These are phyloP conservation scores for Aspergillus nanangensis DNA, from an alignment of 495 filamentous ascomycete genomes.

Conservation along the genomic window DNA sequence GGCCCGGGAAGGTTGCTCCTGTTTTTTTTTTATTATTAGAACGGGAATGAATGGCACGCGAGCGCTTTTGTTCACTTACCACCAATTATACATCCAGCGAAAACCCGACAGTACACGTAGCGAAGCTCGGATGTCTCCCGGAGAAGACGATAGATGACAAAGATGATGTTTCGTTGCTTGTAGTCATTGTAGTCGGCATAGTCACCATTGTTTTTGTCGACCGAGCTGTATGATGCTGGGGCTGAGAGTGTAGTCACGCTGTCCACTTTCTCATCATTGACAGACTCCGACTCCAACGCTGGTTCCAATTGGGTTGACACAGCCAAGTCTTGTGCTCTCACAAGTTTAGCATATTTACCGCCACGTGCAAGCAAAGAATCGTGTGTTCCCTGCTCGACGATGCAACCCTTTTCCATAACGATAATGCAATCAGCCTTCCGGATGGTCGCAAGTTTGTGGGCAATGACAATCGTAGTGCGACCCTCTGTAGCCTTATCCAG, in stretches of 20 bases:
- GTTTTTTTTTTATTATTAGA: constrained; percentile 1
- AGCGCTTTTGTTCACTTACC: not conserved
- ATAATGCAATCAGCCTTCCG: constrained; percentile 42
- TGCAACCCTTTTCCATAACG: constrained; percentile 38
- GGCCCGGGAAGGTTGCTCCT: not conserved
- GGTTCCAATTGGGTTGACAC: constrained; percentile 14
- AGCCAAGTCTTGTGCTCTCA: constrained; percentile 61
- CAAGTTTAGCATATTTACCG: constrained; percentile 60
- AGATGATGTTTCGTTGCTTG: constrained; percentile 1
- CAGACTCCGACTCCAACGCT: constrained; percentile 7
- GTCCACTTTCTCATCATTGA: not conserved
- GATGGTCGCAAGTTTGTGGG: constrained; percentile 49
- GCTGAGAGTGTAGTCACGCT: not conserved
- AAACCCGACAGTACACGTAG: not conserved
- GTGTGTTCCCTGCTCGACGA: constrained; percentile 45
- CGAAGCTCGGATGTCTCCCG: not conserved
- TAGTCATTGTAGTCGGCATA: not conserved
- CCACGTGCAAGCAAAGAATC: constrained; percentile 10
- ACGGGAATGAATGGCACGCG: not conserved
- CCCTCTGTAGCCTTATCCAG: constrained; percentile 23
- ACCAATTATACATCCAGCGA: not conserved
- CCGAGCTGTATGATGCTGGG: not conserved
- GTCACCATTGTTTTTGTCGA: not conserved
- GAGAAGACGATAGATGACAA: constrained; percentile 1
- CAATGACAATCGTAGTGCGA: constrained; percentile 29